Percentiles rank a stretch among this genome's conserved stretches.
Evolutionary conservation across 345 rosid genomes (phyloP).

Genomic region (Limnanthes douglasii): DNA sequence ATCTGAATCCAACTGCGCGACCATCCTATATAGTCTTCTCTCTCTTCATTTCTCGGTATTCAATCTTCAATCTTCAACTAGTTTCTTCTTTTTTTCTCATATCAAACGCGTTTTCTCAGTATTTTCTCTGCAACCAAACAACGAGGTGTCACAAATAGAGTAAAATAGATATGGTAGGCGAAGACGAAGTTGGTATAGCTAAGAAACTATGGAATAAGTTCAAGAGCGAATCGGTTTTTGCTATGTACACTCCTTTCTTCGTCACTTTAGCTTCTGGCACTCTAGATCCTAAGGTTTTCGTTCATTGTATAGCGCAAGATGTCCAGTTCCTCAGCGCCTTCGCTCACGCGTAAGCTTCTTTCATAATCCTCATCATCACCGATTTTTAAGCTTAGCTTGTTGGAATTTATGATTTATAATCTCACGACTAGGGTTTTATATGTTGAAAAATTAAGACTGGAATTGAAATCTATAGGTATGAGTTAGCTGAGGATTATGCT

Average conservation of each 20-base stretch:
- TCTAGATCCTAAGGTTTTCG: slow-evolving; percentile 56
- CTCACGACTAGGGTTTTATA: too few species aligned
- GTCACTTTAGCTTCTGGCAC: slow-evolving; percentile 66
- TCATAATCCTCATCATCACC: background rate
- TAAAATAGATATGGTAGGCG: too few species aligned
- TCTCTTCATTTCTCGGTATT: too few species aligned
- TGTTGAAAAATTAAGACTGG: background rate
- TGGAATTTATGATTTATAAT: background rate
- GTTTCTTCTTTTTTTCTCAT: too few species aligned
- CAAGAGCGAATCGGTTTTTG: slow-evolving; percentile 40
- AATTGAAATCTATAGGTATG: slow-evolving; percentile 33
- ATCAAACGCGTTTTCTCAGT: too few species aligned
- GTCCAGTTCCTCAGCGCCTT: slow-evolving; percentile 78
- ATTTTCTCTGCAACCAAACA: too few species aligned
- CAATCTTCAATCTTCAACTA: too few species aligned
- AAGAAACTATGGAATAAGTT: slow-evolving; percentile 63
- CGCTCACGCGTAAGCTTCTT: slow-evolving; percentile 63
- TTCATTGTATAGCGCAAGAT: slow-evolving; percentile 74
- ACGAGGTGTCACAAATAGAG: too few species aligned
- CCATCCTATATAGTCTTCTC: too few species aligned
- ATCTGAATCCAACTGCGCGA: too few species aligned
- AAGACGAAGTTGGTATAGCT: slow-evolving; percentile 57
- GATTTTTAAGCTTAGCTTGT: too few species aligned
- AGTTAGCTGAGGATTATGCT: slow-evolving; percentile 79
- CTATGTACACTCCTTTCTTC: slow-evolving; percentile 65